Evolutionary conservation across 1,284 basidiomycete species (phyloP).

Genomic region (Fomitopsis schrenkii): DNA sequence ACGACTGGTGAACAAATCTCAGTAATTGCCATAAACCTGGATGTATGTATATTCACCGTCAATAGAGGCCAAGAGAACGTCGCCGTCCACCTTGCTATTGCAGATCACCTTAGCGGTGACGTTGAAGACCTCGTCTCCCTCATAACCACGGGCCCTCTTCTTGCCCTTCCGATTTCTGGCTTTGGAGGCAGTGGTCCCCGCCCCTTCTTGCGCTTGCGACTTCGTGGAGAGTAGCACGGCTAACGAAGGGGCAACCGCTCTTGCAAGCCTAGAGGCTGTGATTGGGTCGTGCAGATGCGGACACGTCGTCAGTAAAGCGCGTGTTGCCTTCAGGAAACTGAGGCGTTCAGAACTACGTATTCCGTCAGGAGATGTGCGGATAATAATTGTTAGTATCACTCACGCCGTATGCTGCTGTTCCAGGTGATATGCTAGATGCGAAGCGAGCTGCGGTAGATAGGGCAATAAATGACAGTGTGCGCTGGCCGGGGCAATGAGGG

Average conservation of each 20-base stretch:
- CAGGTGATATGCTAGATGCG: slow-evolving; percentile 52
- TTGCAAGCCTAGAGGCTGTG: slow-evolving; percentile 50
- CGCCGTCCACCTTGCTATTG: slow-evolving; percentile 44
- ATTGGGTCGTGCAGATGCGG: slow-evolving; percentile 45
- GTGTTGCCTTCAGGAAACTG: slow-evolving; percentile 40
- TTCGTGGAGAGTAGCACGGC: slow-evolving; percentile 45
- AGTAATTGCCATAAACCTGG: not conserved
- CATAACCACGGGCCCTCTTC: slow-evolving; percentile 71
- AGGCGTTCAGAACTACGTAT: slow-evolving; percentile 38
- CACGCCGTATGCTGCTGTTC: slow-evolving; percentile 53
- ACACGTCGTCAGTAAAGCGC: slow-evolving; percentile 40
- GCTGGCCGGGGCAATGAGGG: slow-evolving; percentile 30
- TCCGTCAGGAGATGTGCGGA: not conserved
- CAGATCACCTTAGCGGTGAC: slow-evolving; percentile 46
- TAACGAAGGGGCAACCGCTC: slow-evolving; percentile 48
- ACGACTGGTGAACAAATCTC: slow-evolving; percentile 37
- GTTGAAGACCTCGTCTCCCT: slow-evolving; percentile 77
- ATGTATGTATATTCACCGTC: slow-evolving; percentile 42
- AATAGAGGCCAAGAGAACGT: slow-evolving; percentile 53
- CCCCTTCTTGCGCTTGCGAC: slow-evolving; percentile 24
- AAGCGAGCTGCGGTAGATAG: slow-evolving; percentile 43
- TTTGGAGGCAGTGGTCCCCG: slow-evolving; percentile 13
- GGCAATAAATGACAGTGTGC: slow-evolving; percentile 48
- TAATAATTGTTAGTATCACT: slow-evolving; percentile 19
- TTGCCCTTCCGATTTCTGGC: slow-evolving; percentile 58